Percentiles rank a stretch among this genome's conserved stretches.
Conservation (phyloP, 2,329 filamentous ascomycete genomes). For the Diaporthe batatas region DNA sequence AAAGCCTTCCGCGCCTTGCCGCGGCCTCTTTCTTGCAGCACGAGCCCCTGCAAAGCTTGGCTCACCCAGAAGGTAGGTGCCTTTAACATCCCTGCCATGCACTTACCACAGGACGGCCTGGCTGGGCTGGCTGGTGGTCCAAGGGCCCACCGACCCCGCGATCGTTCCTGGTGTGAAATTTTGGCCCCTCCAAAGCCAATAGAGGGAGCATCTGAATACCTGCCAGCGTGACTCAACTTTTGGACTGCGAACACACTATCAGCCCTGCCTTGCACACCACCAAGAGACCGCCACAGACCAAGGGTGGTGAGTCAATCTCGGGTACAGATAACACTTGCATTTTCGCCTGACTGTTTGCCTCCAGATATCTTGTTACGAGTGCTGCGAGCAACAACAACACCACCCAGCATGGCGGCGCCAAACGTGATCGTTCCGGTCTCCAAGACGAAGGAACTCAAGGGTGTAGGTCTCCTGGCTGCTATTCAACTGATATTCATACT, state of each 20-base stretch:
- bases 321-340: no score
- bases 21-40: neutral
- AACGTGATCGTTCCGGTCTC: slow-evolving; percentile 66
- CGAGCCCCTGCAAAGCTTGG: slow-evolving; percentile 24
- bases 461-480: slow-evolving; percentile 55
- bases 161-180: slow-evolving; percentile 40
- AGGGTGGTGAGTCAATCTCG: slow-evolving; percentile 22
- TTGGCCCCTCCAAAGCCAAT: slow-evolving; percentile 36
- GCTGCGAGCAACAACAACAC: slow-evolving; percentile 15
- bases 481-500: neutral
- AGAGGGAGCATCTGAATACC: neutral
- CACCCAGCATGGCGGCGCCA: slow-evolving; percentile 61
- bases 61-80: slow-evolving; percentile 3
- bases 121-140: slow-evolving; percentile 8
- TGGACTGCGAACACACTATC: slow-evolving; percentile 1
- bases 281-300: slow-evolving; percentile 18
- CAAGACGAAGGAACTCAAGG: slow-evolving; percentile 73
- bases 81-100: slow-evolving; percentile 29
- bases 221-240: slow-evolving; percentile 39
- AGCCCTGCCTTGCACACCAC: neutral
- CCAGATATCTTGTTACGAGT: neutral
- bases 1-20: neutral
- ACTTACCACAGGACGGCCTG: slow-evolving; percentile 13
- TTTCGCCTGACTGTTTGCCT: neutral
- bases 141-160: slow-evolving; percentile 39